Evolutionary conservation across 1,284 basidiomycete species (phyloP).

Genomic region (Ceratobasidium theobromae): DNA sequence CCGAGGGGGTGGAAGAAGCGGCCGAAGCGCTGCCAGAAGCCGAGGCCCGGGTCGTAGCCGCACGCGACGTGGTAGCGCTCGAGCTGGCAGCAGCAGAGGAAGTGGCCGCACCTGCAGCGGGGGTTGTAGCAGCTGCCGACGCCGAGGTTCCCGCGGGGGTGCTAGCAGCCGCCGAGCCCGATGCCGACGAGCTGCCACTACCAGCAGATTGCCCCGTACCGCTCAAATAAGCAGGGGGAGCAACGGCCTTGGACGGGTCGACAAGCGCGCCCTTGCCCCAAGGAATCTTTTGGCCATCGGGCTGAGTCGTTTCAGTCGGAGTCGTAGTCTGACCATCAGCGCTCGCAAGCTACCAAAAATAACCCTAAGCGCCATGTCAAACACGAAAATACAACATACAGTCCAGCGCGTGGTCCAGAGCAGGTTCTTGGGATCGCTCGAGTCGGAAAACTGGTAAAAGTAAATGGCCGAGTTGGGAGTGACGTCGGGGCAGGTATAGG

Average conservation of each 20-base stretch:
- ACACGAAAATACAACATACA: conserved; percentile 6
- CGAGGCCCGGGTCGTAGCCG: neutral
- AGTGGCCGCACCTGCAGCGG: neutral
- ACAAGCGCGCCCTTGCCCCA: conserved; percentile 33
- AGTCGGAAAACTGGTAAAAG: conserved; percentile 36
- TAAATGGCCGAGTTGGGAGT: conserved; percentile 32
- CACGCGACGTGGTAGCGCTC: neutral
- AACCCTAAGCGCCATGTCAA: neutral
- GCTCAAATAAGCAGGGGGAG: conserved; percentile 20
- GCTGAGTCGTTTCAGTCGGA: conserved; percentile 31
- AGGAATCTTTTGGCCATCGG: conserved; percentile 25
- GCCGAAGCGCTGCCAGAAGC: neutral
- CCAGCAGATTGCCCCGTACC: too few relatives aligned
- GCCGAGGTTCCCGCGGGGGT: neutral
- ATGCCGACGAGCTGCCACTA: too few relatives aligned
- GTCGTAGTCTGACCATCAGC: conserved; percentile 17
- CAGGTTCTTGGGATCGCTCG: conserved; percentile 25
- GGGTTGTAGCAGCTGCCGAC: neutral
- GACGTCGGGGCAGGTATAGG: conserved; percentile 35
- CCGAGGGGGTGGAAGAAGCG: conserved; percentile 5
- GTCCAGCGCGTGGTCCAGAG: conserved; percentile 36
- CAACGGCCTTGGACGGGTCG: conserved; percentile 22
- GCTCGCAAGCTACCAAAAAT: conserved; percentile 30
- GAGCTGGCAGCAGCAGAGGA: neutral
- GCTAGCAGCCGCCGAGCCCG: neutral